Evolutionary conservation across 1,284 basidiomycete genomes (phyloP).

Genomic region (Cutaneotrichosporon daszewskae): DNA sequence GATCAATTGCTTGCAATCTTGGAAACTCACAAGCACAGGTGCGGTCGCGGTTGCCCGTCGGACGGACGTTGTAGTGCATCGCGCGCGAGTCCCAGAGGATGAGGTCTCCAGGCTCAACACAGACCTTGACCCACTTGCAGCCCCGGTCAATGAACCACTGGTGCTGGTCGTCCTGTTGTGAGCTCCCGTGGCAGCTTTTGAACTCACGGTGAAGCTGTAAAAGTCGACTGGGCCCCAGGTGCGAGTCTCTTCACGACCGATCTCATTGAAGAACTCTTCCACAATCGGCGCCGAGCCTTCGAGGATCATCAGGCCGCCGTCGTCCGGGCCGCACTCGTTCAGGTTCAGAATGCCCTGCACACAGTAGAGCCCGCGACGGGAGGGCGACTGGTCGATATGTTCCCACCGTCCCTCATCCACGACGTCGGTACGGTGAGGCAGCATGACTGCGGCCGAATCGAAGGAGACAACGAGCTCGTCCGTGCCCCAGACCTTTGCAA

Average conservation of each 20-base stretch:
- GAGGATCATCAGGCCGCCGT: conserved; percentile 48
- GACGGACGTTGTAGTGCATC: not conserved
- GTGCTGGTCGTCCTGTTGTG: conserved; percentile 21
- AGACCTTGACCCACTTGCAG: conserved; percentile 30
- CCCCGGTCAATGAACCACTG: conserved; percentile 34
- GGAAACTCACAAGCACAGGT: too few species aligned
- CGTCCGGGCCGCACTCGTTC: conserved; percentile 42
- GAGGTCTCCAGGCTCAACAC: conserved; percentile 26
- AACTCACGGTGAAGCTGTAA: too few species aligned
- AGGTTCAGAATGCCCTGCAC: conserved; percentile 48
- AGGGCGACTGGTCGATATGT: conserved; percentile 45
- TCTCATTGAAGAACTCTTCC: conserved; percentile 40
- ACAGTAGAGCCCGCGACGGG: conserved; percentile 41
- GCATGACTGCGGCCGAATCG: too few species aligned
- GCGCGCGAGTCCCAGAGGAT: conserved; percentile 28
- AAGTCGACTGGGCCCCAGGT: too few species aligned
- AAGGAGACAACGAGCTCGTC: conserved; percentile 44
- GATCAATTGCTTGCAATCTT: too few species aligned
- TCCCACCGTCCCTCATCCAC: too few species aligned
- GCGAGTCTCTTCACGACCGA: too few species aligned
- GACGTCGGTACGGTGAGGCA: too few species aligned
- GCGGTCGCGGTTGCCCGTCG: too few species aligned
- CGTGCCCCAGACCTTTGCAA: conserved; percentile 45
- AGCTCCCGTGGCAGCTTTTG: too few species aligned
- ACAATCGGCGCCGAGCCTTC: conserved; percentile 38